Evolutionary conservation across 805 yeast genomes (phyloP).

Genomic region (Saccharomycopsis malanga): DNA sequence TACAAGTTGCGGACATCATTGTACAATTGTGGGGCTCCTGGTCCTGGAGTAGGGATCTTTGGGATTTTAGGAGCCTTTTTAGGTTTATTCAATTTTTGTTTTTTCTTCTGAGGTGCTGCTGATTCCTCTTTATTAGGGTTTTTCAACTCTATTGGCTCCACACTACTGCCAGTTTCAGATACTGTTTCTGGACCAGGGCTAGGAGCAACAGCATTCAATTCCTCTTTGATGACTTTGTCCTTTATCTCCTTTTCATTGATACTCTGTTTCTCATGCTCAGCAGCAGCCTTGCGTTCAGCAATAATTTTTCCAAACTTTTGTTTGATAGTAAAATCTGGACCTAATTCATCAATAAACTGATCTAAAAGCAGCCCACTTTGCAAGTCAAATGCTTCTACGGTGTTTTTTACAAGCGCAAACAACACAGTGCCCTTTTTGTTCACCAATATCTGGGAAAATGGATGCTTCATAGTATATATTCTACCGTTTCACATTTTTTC

Average conservation of each 20-base stretch:
- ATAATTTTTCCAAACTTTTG: constrained; percentile 41
- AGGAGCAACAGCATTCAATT: not conserved
- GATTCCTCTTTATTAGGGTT: not conserved
- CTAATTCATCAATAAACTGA: constrained; percentile 56
- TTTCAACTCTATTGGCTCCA: too few species aligned
- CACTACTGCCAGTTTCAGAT: not conserved
- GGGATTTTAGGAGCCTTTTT: constrained; percentile 34
- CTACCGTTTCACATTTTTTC: not conserved
- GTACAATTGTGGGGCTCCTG: constrained; percentile 61
- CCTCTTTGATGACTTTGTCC: constrained; percentile 19
- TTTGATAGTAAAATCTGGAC: constrained; percentile 38
- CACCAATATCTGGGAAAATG: constrained; percentile 53
- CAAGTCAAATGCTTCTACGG: constrained; percentile 45
- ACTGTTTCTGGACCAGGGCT: not conserved
- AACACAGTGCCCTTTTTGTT: constrained; percentile 40
- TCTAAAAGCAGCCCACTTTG: constrained; percentile 40
- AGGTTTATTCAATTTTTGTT: constrained; percentile 21
- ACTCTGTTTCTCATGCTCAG: constrained; percentile 24
- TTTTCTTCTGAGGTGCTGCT: constrained; percentile 20
- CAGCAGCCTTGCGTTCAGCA: constrained; percentile 21
- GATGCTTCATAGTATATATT: constrained; percentile 50
- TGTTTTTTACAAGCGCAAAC: constrained; percentile 52
- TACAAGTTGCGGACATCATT: constrained; percentile 61
- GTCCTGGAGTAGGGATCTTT: constrained; percentile 55
- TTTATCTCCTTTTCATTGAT: constrained; percentile 27